Conservation (phyloP, 2,329 filamentous ascomycete genomes). For the Lasiodiplodia sp. region DNA sequence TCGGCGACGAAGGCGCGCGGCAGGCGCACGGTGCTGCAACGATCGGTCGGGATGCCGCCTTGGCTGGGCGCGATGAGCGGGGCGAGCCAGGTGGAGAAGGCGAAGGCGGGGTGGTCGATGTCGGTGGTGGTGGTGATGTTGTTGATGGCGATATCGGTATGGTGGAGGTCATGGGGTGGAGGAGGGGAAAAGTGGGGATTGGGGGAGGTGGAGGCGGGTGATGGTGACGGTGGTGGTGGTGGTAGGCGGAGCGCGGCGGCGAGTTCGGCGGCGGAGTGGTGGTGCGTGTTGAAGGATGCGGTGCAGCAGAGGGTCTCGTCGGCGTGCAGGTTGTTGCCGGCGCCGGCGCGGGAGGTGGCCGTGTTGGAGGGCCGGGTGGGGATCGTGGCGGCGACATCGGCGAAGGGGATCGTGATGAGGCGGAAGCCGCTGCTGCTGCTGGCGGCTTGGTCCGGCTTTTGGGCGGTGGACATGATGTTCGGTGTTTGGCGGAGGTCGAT, state of each 20-base stretch:
- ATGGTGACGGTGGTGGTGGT: too few species aligned
- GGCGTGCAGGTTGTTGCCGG: background rate
- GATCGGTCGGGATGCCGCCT: constrained; percentile 38
- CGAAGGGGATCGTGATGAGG: constrained; percentile 1
- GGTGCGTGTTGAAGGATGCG: background rate
- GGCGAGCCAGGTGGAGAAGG: constrained; percentile 52
- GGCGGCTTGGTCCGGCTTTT: background rate
- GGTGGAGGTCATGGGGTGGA: background rate
- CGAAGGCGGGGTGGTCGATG: constrained; percentile 39
- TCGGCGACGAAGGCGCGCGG: constrained; percentile 32
- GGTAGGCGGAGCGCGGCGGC: background rate
- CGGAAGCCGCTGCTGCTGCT: background rate
- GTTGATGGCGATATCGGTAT: too few species aligned
- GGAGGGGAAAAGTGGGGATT: too few species aligned
- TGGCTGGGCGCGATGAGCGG: constrained; percentile 50
- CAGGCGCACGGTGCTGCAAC: constrained; percentile 32
- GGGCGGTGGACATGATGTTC: background rate
- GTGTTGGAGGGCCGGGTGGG: background rate
- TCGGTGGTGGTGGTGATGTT: background rate
- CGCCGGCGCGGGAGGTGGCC: too few species aligned
- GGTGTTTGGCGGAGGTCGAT: background rate
- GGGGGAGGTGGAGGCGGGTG: too few species aligned
- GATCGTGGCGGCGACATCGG: background rate
- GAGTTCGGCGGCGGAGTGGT: background rate
- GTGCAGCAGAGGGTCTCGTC: background rate